Evolutionary conservation across 441 rosid genomes (phyloP).

Genomic region (Arabidopsis hybrid): DNA sequence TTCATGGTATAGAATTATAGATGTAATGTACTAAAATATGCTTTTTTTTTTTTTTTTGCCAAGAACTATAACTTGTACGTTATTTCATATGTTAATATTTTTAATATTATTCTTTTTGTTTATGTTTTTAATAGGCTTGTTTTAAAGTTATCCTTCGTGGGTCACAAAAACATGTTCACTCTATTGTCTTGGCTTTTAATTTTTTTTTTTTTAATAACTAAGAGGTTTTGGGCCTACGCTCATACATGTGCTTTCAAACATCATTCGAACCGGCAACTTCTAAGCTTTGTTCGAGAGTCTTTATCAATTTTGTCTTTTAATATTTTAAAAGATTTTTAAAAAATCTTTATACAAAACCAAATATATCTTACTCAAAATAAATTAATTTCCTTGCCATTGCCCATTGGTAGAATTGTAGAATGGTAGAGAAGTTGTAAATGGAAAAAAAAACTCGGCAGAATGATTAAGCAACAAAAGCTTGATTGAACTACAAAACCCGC

Average conservation of each 20-base stretch:
- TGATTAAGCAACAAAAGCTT: neutral
- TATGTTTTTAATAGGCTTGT: no score
- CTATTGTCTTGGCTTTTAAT: neutral
- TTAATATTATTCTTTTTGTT: no score
- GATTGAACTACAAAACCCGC: conserved; percentile 15
- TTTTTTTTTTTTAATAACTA: neutral
- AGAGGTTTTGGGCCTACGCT: no score
- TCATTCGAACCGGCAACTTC: no score
- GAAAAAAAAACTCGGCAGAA: neutral
- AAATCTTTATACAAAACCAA: neutral
- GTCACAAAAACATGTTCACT: conserved; percentile 8
- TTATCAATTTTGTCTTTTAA: no score
- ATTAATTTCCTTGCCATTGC: neutral
- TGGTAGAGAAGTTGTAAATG: neutral
- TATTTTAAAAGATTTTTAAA: neutral
- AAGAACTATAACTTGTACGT: no score
- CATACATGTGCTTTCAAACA: no score
- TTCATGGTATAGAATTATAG: no score
- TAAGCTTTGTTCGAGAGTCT: no score
- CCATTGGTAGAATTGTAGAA: conserved; percentile 4
- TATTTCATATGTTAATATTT: no score
- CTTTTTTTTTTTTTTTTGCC: no score
- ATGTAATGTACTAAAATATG: no score
- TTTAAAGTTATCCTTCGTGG: neutral
- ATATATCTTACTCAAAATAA: neutral